phyloP scores from a whole-genome alignment of 2,329 filamentous ascomycete genomes.

The Clonostachys rhizophaga region DNA sequence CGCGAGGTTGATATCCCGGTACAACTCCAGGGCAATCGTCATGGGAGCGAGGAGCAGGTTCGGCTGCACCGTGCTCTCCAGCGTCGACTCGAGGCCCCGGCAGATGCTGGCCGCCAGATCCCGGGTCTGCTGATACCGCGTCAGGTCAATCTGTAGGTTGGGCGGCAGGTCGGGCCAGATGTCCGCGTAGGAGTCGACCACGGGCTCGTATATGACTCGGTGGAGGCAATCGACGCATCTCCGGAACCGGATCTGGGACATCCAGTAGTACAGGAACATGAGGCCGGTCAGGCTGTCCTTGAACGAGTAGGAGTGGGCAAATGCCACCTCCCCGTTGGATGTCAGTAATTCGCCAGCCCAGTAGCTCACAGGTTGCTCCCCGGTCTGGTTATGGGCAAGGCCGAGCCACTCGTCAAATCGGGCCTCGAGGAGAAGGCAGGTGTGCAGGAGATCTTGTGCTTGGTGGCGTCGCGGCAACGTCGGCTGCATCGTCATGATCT shows the following conservation, averaged over 20 bases:
- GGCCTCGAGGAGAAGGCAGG: slow-evolving; percentile 40
- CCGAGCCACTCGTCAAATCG: slow-evolving; percentile 43
- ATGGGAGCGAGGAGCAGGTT: slow-evolving; percentile 39
- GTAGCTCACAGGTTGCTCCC: slow-evolving; percentile 24
- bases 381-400: slow-evolving; percentile 10
- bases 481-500: slow-evolving; percentile 27
- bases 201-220: slow-evolving; percentile 34
- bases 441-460: slow-evolving; percentile 41
- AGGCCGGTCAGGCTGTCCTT: slow-evolving; percentile 35
- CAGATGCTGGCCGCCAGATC: slow-evolving; percentile 44
- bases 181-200: slow-evolving; percentile 30
- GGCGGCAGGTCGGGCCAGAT: slow-evolving; percentile 30
- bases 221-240: slow-evolving; percentile 41
- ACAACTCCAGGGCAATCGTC: slow-evolving; percentile 34
- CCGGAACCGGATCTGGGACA: slow-evolving; percentile 41
- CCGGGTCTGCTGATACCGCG: slow-evolving; percentile 35
- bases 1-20: slow-evolving; percentile 27
- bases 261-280: slow-evolving; percentile 50
- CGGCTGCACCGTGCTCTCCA: slow-evolving; percentile 36
- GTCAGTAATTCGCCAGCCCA: slow-evolving; percentile 27
- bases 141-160: slow-evolving; percentile 25
- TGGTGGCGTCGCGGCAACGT: slow-evolving; percentile 34
- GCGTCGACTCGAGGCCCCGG: slow-evolving; percentile 41
- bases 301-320: slow-evolving; percentile 39
- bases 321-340: slow-evolving; percentile 29